Evolutionary conservation across 106 monocot genomes (phyloP).

Genomic region (Posidonia australis): DNA sequence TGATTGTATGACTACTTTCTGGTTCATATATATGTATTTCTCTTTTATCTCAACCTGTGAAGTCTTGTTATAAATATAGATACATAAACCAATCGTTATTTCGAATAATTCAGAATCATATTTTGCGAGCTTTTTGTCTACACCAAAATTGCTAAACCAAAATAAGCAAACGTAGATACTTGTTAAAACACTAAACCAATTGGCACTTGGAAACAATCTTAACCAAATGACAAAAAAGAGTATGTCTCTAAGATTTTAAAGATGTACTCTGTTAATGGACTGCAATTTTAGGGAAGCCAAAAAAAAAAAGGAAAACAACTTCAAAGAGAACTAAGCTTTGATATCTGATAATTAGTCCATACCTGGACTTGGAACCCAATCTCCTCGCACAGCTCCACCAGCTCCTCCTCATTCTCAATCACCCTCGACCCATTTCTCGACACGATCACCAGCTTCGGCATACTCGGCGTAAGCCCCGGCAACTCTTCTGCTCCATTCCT

Average conservation of each 20-base stretch:
- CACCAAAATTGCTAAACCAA: too few relatives aligned
- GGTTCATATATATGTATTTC: too few relatives aligned
- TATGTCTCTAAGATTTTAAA: neutral
- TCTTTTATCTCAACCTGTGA: too few relatives aligned
- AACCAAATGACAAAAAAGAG: neutral
- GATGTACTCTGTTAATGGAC: too few relatives aligned
- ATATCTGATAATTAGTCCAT: neutral
- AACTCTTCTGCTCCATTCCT: neutral
- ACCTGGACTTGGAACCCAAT: conserved; percentile 40
- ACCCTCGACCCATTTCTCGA: conserved; percentile 41
- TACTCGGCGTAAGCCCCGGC: neutral
- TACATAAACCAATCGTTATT: too few relatives aligned
- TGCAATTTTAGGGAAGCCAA: neutral
- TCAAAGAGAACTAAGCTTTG: neutral
- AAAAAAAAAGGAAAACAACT: neutral
- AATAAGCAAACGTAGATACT: too few relatives aligned
- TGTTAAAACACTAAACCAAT: too few relatives aligned
- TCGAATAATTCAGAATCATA: too few relatives aligned
- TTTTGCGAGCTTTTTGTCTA: too few relatives aligned
- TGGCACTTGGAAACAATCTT: too few relatives aligned
- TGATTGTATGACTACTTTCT: too few relatives aligned
- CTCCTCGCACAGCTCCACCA: conserved; percentile 23
- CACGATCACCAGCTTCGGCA: conserved; percentile 43
- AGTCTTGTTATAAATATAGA: too few relatives aligned
- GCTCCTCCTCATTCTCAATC: conserved; percentile 50